Evolutionary conservation across 2,329 filamentous ascomycete species (phyloP).

Genomic region (Fusarium sp.): DNA sequence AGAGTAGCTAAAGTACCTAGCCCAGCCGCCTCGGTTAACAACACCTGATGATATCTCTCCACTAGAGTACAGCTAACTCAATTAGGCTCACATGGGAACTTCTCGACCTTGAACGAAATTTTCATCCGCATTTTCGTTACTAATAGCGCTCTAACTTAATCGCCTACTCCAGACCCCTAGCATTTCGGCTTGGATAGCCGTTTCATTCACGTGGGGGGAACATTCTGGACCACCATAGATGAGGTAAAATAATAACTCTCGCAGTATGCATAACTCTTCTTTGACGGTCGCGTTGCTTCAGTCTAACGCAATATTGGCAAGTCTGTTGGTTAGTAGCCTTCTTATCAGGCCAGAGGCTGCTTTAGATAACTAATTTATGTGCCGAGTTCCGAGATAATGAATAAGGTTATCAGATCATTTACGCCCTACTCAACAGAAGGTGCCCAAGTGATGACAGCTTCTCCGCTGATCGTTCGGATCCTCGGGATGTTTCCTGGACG

Average conservation of each 20-base stretch:
- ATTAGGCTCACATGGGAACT: not conserved
- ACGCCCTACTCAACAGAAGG: not conserved
- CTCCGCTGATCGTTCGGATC: not conserved
- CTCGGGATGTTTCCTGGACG: not conserved
- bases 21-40: not conserved
- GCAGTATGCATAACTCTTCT: not conserved
- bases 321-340: not conserved
- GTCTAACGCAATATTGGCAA: not conserved
- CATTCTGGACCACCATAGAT: not conserved
- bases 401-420: constrained; percentile 1
- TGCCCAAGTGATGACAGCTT: not conserved
- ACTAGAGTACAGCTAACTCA: not conserved
- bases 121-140: not conserved
- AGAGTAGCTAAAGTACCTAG: not conserved
- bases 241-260: not conserved
- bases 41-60: not conserved
- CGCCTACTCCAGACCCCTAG: not conserved
- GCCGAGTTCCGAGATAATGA: not conserved
- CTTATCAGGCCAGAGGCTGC: not conserved
- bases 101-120: not conserved
- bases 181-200: not conserved
- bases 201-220: not conserved
- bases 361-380: not conserved
- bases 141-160: not conserved
- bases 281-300: no score